Evolutionary conservation across 257 asterid genomes (phyloP), one percentile per base, ranked within the genome.

Genomic region (Lithospermum erythrorhizon): DNA sequence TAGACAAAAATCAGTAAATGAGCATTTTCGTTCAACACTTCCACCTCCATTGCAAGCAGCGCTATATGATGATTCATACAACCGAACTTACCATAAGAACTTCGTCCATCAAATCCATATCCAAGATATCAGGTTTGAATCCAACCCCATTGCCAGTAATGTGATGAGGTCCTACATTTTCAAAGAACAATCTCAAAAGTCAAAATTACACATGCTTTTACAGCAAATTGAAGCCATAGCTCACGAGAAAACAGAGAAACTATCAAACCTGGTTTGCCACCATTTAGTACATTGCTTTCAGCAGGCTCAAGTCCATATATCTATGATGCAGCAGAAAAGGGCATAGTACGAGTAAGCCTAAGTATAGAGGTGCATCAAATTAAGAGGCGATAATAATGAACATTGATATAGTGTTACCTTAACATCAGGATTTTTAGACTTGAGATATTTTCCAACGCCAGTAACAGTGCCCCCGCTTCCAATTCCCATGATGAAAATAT

Each of bases 61-160:
- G 9, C 2, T 9, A 10, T 35, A 35, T 35, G 14, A 10, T 8
- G 30, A 2, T 27, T 27, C 30, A 11, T 29, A 55, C 22, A 23
- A 21, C 21, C 16, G 29, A 14, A 16, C 69, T 70, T 75, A 88
- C 98, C 95, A 84, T 91, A 47, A 91, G 95, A 70, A 88, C 96
- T 80, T 84, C 96, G 61, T 91, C 98, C 96, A 91, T 86, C 63
- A 91, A 81, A 80, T 91, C 96, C 95, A 91, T 84, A 61, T 91
- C 98, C 16, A 91, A 74, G 68, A 91, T 91, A 53, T 91, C 98
- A 1, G 98, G 98, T 70, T 91, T 88, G 83, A 91, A 91, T 58
- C 98, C 98, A n/a, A 88, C 96, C 57, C 98, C 98, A 62, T 86
- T 91, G n/a, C 98, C 98, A 9, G 95, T 91, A 19, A 91, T 91